A percentile compares a stretch with the other conserved stretches of the same genome.
These are phyloP conservation scores for Xerocomellus amylosporus DNA, from an alignment of 768 basidiomycete species.

Conservation along the genomic window DNA sequence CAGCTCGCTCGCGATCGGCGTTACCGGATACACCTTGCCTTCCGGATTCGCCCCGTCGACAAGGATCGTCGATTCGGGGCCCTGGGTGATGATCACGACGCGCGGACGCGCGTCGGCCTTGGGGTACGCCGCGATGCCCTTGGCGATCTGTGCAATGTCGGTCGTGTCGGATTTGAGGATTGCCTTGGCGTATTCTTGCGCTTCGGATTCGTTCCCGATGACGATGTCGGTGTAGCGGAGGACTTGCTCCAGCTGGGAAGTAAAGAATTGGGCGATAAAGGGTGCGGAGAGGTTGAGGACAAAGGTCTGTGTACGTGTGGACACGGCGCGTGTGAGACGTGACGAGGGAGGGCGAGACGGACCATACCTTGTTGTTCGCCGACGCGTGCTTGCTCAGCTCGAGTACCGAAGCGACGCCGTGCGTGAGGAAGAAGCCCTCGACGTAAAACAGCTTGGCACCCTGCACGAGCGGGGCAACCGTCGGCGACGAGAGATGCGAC, in stretches of 20 bases:
- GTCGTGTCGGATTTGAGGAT: constrained; percentile 65
- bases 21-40: constrained; percentile 56
- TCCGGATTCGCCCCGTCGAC: constrained; percentile 56
- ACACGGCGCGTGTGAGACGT: background rate
- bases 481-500: constrained; percentile 72
- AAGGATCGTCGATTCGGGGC: constrained; percentile 72
- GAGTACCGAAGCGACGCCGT: constrained; percentile 71
- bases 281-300: constrained; percentile 94
- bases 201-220: constrained; percentile 97
- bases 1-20: constrained; percentile 51
- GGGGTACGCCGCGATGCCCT: constrained; percentile 65
- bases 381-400: constrained; percentile 78
- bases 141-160: constrained; percentile 67
- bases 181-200: constrained; percentile 77
- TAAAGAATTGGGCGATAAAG: constrained; percentile 95
- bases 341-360: background rate
- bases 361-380: constrained; percentile 63
- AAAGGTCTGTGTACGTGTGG: constrained; percentile 56
- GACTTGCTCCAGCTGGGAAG: constrained; percentile 72
- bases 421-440: constrained; percentile 96
- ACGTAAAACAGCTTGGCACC: constrained; percentile 88
- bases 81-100: constrained; percentile 88
- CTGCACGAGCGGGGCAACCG: constrained; percentile 73
- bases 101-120: constrained; percentile 82
- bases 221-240: constrained; percentile 84